A percentile compares a stretch with the other conserved stretches of the same genome.
Evolutionary conservation across 371 early-diverging fungal genomes (phyloP).

Genomic region (Lichtheimia corymbifera): DNA sequence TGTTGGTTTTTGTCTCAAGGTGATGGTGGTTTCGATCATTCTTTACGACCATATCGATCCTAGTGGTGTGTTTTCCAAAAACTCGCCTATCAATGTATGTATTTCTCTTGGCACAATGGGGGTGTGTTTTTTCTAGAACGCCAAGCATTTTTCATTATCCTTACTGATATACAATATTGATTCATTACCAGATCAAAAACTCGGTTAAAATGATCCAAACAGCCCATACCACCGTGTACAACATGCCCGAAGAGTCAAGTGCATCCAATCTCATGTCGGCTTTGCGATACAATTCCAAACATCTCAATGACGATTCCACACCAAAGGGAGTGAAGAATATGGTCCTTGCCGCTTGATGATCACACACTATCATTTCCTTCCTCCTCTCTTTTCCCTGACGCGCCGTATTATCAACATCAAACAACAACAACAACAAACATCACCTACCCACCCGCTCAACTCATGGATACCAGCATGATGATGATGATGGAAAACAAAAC

Average conservation of each 20-base stretch:
- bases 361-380: neutral
- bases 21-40: constrained; percentile 87
- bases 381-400: neutral
- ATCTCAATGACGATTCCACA: constrained; percentile 80
- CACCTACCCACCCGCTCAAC: too few species aligned
- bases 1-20: constrained; percentile 68
- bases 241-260: constrained; percentile 39
- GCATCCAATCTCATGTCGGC: constrained; percentile 74
- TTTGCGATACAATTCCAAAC: constrained; percentile 78
- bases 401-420: neutral
- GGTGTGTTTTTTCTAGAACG: too few species aligned
- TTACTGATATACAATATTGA: neutral
- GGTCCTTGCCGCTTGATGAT: constrained; percentile 35
- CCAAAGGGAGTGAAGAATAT: constrained; percentile 75
- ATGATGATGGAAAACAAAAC: too few species aligned
- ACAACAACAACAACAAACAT: too few species aligned
- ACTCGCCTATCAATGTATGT: constrained; percentile 80
- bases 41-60: constrained; percentile 90
- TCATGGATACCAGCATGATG: too few species aligned
- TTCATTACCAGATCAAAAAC: constrained; percentile 50
- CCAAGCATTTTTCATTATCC: neutral
- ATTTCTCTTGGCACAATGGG: neutral
- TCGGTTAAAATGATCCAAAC: constrained; percentile 75
- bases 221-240: constrained; percentile 23
- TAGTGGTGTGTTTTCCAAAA: constrained; percentile 76